phyloP scores from a whole-genome alignment of 2,329 filamentous ascomycete species.

The Nemania sp. region DNA sequence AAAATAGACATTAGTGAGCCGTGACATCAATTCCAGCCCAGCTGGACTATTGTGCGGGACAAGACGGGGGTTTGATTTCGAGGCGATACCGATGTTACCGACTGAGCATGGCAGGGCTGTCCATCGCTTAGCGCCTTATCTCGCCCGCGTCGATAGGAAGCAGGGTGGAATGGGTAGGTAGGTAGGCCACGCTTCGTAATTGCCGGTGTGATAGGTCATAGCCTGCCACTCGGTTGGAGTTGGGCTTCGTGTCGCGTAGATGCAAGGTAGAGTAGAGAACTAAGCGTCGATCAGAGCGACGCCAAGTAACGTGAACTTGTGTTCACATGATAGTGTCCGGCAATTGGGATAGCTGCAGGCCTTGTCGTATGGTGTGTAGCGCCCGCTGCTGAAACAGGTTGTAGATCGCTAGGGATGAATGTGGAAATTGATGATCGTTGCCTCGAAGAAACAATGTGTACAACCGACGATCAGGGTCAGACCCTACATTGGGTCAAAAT shows the following conservation, averaged over 20 bases:
- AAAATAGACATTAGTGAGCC: conserved; percentile 3
- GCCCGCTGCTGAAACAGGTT: conserved; percentile 7
- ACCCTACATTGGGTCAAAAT: background rate
- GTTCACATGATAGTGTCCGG: conserved; percentile 3
- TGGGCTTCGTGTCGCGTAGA: conserved; percentile 1
- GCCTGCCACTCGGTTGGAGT: background rate
- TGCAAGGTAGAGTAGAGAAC: background rate
- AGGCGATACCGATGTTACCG: background rate
- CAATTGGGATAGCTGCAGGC: background rate
- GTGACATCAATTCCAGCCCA: conserved; percentile 16
- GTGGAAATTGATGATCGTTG: conserved; percentile 35
- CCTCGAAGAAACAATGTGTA: conserved; percentile 20
- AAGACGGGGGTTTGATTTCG: background rate
- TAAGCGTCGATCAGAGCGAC: background rate
- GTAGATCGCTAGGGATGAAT: conserved; percentile 30
- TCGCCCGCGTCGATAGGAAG: background rate
- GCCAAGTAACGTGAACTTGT: conserved; percentile 5
- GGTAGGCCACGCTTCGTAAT: conserved; percentile 1
- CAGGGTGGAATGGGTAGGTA: background rate
- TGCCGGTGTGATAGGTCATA: background rate
- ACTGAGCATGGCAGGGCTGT: background rate
- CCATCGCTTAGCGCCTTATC: background rate
- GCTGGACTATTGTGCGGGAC: conserved; percentile 4
- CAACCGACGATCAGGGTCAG: conserved; percentile 28
- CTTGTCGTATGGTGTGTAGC: background rate